Evolutionary conservation across 208 protist species (phyloP), one percentile per base, ranked within the genome.

Genomic region (Wallacemonas sp.): DNA sequence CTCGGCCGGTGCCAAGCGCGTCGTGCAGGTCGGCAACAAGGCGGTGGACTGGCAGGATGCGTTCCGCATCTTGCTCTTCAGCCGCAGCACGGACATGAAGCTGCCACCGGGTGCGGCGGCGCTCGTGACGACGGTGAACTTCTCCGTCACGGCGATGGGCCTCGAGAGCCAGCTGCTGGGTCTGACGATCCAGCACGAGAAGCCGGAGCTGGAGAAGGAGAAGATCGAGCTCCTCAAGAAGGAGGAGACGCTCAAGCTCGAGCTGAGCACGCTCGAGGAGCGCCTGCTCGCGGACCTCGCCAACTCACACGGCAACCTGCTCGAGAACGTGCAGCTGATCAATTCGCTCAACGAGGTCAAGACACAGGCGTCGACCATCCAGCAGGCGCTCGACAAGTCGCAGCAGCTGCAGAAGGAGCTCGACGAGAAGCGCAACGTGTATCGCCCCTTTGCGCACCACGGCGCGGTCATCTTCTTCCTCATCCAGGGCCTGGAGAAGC

Each of bases 151-250:
- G 12, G 72, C 77, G 28, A 87, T 93, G 49, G 97, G 97, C 10
- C 88, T 99, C 12, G 94, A 99, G 67, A 96, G 93, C 38, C 98
- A 99, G 81, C 84, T 99, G 45, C 86, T 99, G 8, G 90, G 90
- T 10, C 33, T 98, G 7, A 98, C 97, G 26, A 89, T 99, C 65
- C 84, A 94, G 66, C 83, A 97, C 74, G 98, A 99, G 81, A 89
- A 98, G 65, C 98, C 98, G 8, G 91, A 98, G 77, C 84, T 99
- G 67, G 97, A 99, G 77, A 20, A 83, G 69, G 84, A 98, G 57
- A 97, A 98, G 72, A 83, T 82, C n/a, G 78, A 92, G 68, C 76
- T 99, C 28, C 82, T 99, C 3, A 66, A 94, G 49, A 82, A 98
- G 72, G 97, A 99, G 79, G 98, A 99, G 68, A 69, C 77, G 2